A percentile compares a stretch with the other conserved stretches of the same genome.
Evolutionary conservation across 2,329 filamentous ascomycete species (phyloP).

Genomic region (Mollisia scopiformis): DNA sequence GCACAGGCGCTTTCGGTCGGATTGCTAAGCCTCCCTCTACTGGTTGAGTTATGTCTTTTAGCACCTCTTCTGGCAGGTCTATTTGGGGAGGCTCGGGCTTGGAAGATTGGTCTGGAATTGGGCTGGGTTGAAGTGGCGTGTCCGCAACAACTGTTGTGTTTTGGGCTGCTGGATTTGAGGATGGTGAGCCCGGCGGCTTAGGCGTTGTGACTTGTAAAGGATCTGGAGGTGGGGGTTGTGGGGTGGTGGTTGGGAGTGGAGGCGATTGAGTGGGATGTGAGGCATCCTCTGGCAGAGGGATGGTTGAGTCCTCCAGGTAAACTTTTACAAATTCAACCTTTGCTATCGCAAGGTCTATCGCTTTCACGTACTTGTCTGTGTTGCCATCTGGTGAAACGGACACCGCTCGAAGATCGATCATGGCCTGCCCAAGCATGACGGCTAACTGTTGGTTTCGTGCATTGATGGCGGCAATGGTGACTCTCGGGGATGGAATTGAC

Average conservation of each 20-base stretch:
- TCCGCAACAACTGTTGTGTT: neutral
- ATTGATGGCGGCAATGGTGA: slow-evolving; percentile 57
- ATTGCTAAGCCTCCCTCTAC: slow-evolving; percentile 10
- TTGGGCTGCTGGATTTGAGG: slow-evolving; percentile 3
- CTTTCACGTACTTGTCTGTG: slow-evolving; percentile 46
- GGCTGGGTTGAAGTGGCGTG: slow-evolving; percentile 5
- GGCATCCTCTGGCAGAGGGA: slow-evolving; percentile 46
- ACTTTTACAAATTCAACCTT: slow-evolving; percentile 68
- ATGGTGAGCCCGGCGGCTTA: slow-evolving; percentile 1
- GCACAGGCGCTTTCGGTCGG: slow-evolving; percentile 47
- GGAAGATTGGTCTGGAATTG: neutral
- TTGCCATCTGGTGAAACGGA: slow-evolving; percentile 54
- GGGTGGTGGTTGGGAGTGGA: neutral
- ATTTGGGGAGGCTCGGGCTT: slow-evolving; percentile 5
- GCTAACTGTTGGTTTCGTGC: slow-evolving; percentile 68
- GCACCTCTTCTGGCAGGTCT: neutral
- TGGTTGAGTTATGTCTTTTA: neutral
- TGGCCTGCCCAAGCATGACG: slow-evolving; percentile 67
- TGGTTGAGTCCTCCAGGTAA: slow-evolving; percentile 60
- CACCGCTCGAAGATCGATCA: slow-evolving; percentile 63
- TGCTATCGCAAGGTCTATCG: slow-evolving; percentile 61
- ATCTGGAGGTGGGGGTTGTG: slow-evolving; percentile 5
- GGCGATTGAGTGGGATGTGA: neutral
- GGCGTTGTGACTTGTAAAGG: slow-evolving; percentile 6
- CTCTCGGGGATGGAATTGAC: slow-evolving; percentile 33